These are phyloP conservation scores for Yamadazyma philogaea DNA, from an alignment of 805 yeast genomes.

Conservation along the genomic window DNA sequence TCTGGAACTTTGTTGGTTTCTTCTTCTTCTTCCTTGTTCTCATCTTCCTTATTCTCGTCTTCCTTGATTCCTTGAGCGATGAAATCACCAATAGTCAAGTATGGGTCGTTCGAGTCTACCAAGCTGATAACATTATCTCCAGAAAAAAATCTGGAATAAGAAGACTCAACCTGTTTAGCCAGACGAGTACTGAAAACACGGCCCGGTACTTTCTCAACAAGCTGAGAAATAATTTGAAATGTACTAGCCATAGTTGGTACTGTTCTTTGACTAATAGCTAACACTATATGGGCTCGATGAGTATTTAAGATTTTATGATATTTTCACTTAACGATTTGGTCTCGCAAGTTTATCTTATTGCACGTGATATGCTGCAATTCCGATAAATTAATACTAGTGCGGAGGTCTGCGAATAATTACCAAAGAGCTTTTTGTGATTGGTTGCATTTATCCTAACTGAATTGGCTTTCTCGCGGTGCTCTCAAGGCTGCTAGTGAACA, in stretches of 20 bases:
- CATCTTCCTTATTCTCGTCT: neutral
- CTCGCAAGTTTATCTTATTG: conserved; percentile 8
- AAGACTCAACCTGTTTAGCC: conserved; percentile 40
- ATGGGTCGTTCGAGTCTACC: conserved; percentile 52
- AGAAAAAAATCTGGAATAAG: conserved; percentile 25
- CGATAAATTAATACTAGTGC: neutral
- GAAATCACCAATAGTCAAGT: conserved; percentile 29
- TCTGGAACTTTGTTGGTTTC: conserved; percentile 2
- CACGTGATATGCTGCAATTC: conserved; percentile 14
- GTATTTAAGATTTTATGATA: neutral
- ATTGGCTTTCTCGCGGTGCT: neutral
- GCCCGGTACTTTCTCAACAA: conserved; percentile 26
- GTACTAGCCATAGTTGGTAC: conserved; percentile 5
- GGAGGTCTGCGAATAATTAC: neutral
- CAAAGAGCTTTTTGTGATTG: neutral
- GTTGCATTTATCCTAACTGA: neutral
- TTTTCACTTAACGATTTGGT: neutral
- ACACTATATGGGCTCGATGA: neutral
- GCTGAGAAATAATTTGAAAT: conserved; percentile 24
- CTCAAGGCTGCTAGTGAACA: too few relatives aligned
- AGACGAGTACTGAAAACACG: conserved; percentile 45
- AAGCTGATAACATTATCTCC: conserved; percentile 20
- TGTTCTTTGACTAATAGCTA: neutral
- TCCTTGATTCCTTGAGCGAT: neutral
- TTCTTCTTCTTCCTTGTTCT: neutral